Base-by-base conservation (phyloP, 768 basidiomycete species). In the Mycena vitilis region DNA sequence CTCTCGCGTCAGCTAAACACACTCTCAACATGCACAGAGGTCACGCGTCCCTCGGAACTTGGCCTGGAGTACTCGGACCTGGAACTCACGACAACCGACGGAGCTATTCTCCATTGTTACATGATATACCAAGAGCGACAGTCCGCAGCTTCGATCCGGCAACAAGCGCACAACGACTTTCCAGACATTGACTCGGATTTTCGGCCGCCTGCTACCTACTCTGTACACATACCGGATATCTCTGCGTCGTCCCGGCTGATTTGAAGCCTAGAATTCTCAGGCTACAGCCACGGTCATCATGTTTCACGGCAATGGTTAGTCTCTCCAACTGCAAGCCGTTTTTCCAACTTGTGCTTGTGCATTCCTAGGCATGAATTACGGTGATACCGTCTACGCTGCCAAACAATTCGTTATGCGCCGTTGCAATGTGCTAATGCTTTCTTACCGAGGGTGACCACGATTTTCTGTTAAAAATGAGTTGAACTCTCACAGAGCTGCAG, bases 391-490 rank as follows among this genome's bases (percentile, higher is more conserved):
- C 2, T 65, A 65, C n/a, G 52, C 64, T 0, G 69, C 69, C 1
- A 70, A 62, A 18, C 45, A 47, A 52, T 58, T 70, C 38, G 25
- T 70, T 20, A 57, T 65, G 60, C 45, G 59, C 1, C 45, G 66
- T 22, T 65, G 61, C 38, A 73, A 75, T 42, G 72, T 73, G 18
- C 40, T 75, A 53, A 65, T 73, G 60, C 65, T 75, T n/a, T 73
- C 72, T 1, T 75, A 75, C 44, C 68, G 74, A 45, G 74, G 74
- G 74, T 72, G 58, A 22, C 4, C 40, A 8, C 9, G n/a, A 11
- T 38, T 3, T 48, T 22, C 38, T 16, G 42, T 22, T 12, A 20
- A 12, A 30, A 11, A 2, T 47, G 18, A 2, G 30, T 20, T 36
- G 11, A n/a, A n/a, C 40, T 12, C 20, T 40, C 40, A 60, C 20